Conservation (phyloP, 306 rosid species). For the Cucurbita moschata region DNA sequence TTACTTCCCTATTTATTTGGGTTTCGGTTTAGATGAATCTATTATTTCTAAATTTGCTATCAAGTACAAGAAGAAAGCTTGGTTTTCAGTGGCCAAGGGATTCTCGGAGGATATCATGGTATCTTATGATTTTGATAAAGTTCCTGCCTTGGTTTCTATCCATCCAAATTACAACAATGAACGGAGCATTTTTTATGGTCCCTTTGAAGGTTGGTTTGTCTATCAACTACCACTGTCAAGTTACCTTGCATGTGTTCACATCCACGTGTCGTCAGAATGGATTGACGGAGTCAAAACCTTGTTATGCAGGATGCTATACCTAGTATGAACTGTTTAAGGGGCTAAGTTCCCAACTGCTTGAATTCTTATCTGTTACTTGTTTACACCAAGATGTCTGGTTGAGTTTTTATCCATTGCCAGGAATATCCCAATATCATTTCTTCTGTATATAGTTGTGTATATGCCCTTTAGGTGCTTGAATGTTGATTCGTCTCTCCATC, state of each 20-base stretch:
- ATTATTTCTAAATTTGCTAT: slow-evolving; percentile 37
- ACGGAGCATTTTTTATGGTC: slow-evolving; percentile 70
- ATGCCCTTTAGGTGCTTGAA: not conserved
- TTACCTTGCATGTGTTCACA: not conserved
- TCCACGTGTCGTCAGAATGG: not conserved
- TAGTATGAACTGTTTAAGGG: not conserved
- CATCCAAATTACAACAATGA: slow-evolving; percentile 58
- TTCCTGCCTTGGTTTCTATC: slow-evolving; percentile 74
- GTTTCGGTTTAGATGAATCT: slow-evolving; percentile 64
- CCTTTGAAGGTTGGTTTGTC: slow-evolving; percentile 71
- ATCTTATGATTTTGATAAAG: slow-evolving; percentile 70
- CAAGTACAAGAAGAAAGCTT: slow-evolving; percentile 78
- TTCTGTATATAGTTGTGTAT: not conserved
- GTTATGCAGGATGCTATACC: not conserved
- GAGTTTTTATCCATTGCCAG: not conserved
- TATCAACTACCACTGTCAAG: not conserved
- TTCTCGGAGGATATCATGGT: slow-evolving; percentile 80
- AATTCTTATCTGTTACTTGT: not conserved
- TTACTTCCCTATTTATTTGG: slow-evolving; percentile 66
- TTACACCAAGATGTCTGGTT: not conserved
- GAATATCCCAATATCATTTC: not conserved
- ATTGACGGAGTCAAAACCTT: not conserved
- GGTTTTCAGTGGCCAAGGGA: slow-evolving; percentile 89
- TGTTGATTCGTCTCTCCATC: not conserved
- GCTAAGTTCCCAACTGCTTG: not conserved